phyloP scores from a whole-genome alignment of 768 basidiomycete species.

The Punctularia strigosozonata region DNA sequence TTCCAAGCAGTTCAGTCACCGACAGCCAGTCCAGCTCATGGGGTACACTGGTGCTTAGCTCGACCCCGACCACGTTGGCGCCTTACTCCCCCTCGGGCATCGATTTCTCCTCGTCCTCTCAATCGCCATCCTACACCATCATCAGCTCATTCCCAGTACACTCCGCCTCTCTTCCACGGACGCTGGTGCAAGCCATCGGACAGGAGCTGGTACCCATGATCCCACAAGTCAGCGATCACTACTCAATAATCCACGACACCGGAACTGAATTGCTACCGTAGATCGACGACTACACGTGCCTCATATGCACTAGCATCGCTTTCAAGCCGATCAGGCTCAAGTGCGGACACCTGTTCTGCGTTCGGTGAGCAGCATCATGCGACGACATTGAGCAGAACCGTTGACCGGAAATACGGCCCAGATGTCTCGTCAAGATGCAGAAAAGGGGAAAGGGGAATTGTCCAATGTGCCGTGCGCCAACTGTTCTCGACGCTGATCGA shows the following conservation, averaged over 20 bases:
- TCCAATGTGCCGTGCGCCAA: conserved; percentile 74
- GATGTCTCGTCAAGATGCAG: conserved; percentile 86
- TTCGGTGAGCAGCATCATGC: too few species aligned
- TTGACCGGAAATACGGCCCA: conserved; percentile 12
- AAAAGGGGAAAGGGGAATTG: conserved; percentile 63
- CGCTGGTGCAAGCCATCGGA: conserved; percentile 74
- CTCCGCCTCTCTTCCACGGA: conserved; percentile 36
- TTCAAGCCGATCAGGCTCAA: conserved; percentile 82
- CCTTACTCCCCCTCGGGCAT: neutral
- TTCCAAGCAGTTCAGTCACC: neutral
- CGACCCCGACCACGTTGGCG: too few species aligned
- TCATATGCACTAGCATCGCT: conserved; percentile 82
- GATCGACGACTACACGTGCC: conserved; percentile 78
- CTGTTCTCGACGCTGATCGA: conserved; percentile 65
- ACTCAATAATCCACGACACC: too few species aligned
- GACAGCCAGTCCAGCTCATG: neutral
- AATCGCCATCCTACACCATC: conserved; percentile 1
- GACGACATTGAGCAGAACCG: neutral
- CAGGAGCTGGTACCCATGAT: conserved; percentile 73
- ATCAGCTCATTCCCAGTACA: conserved; percentile 3
- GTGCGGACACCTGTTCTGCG: conserved; percentile 75
- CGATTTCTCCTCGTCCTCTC: conserved; percentile 3
- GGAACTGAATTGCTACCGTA: too few species aligned
- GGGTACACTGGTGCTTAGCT: neutral
- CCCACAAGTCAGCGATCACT: too few species aligned